Evolutionary conservation across 306 rosid genomes (phyloP).

Genomic region (Glycine soja): DNA sequence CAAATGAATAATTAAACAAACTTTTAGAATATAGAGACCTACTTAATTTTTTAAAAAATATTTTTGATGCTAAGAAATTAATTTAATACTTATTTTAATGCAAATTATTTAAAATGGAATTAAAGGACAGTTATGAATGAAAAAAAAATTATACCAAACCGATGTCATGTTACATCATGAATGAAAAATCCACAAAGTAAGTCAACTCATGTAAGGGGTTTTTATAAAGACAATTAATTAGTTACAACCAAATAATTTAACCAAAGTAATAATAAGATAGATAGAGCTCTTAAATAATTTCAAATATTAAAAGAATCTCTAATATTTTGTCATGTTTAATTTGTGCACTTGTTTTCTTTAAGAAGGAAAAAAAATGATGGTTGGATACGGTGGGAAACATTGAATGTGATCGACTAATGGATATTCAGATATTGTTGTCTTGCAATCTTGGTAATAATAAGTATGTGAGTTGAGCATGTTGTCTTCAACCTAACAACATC

Average conservation of each 20-base stretch:
- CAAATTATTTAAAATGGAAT: background rate
- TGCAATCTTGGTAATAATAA: constrained; percentile 19
- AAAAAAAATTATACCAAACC: background rate
- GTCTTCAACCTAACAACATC: constrained; percentile 61
- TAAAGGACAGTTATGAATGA: background rate
- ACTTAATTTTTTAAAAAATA: background rate
- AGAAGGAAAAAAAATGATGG: background rate
- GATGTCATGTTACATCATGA: background rate
- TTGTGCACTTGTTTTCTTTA: too few species aligned
- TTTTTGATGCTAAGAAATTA: background rate
- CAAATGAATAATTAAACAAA: background rate
- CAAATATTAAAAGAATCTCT: background rate
- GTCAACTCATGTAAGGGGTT: background rate
- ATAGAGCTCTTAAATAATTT: background rate
- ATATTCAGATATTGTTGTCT: constrained; percentile 42
- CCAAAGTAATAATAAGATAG: background rate
- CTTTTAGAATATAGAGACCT: background rate
- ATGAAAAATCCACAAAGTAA: background rate
- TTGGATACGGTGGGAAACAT: constrained; percentile 6
- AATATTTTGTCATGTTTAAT: background rate
- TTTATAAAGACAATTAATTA: background rate
- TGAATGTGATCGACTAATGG: constrained; percentile 27
- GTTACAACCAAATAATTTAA: background rate
- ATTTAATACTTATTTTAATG: background rate
- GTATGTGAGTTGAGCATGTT: constrained; percentile 44